Evolutionary conservation across 2,329 filamentous ascomycete genomes (phyloP), one percentile per base, ranked within the genome.

Genomic region (Fusarium virguliforme): DNA sequence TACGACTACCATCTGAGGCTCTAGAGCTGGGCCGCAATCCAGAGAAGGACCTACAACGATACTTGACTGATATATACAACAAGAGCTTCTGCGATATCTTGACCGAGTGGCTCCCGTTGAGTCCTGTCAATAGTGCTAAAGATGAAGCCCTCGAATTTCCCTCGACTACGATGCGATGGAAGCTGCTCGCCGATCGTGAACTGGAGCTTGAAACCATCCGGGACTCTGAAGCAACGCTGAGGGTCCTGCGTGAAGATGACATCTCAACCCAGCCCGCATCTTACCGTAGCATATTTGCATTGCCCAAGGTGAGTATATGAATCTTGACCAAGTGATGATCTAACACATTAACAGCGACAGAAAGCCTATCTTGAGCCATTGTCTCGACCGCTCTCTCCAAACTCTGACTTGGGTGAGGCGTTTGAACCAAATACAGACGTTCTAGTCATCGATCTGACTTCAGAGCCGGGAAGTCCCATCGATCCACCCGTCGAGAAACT

Each of bases 31-130:
- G 71, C 1, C 70, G 71, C 24, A 46, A 73, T 41, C 62, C 63
- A 6, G 62, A 65, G 4, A 61, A 53, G 5, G 78, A 81, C 50
- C 6, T 72, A 10, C 61, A 66, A 26, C 61, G 76, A 18, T 74
- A 79, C 51, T 13, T 70, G 15, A 22, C 38, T 2, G 60, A 70
- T 6, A 60, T 80, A 24, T 58, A 46, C 5, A 18, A 53, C 13
- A 74, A 72, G 58, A 58, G 32, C 13, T 60, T 59, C 24, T 72
- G 74, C 58, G 64, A 74, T 48, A 56, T 80, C 4, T 54, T 70
- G 4, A 40, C 41, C 0, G 62, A 75, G 40, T 81, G 79, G 78
- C 74, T 82, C 10, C 80, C 80, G 12, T 56, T 82, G 1, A 68
- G 60, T 15, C 51, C 71, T 6, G 64, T 75, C 7, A 62, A 67